Evolutionary conservation across 1,139 yeast genomes (phyloP).

Genomic region (Sugiyamaella castrensis): DNA sequence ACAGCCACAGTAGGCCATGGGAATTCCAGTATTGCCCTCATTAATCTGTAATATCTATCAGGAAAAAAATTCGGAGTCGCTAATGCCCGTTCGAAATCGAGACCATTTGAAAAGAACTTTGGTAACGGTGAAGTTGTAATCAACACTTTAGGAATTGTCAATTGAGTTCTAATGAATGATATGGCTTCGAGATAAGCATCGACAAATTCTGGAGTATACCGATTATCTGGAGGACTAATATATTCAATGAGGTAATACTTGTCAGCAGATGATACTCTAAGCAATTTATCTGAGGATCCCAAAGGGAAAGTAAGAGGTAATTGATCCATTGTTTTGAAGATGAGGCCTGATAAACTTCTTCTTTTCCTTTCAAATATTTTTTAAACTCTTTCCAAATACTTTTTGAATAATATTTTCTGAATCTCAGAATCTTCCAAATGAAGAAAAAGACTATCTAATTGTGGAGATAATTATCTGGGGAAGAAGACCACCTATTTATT

Average conservation of each 20-base stretch:
- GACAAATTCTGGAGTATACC: constrained; percentile 35
- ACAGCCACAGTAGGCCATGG: constrained; percentile 42
- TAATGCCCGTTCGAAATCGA: constrained; percentile 38
- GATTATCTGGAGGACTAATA: constrained; percentile 38
- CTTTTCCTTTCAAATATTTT: too few species aligned
- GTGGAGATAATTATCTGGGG: too few species aligned
- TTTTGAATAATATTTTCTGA: too few species aligned
- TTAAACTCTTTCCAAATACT: too few species aligned
- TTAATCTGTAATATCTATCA: constrained; percentile 33
- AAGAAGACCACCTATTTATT: too few species aligned
- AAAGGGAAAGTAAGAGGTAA: constrained; percentile 27
- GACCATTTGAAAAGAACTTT: constrained; percentile 42
- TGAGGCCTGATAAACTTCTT: too few species aligned
- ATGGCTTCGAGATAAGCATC: constrained; percentile 36
- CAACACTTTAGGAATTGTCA: constrained; percentile 32
- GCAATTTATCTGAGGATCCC: constrained; percentile 15
- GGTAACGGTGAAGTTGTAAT: constrained; percentile 38
- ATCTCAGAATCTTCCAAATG: too few species aligned
- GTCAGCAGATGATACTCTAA: constrained; percentile 26
- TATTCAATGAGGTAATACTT: constrained; percentile 34
- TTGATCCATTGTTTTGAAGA: constrained; percentile 1
- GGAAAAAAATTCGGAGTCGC: constrained; percentile 36
- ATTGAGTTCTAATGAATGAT: constrained; percentile 29
- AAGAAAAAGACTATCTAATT: too few species aligned
- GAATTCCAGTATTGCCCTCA: constrained; percentile 36